Conservation (phyloP, 2,329 filamentous ascomycete species). For the Sporothrix brunneoviolacea region DNA sequence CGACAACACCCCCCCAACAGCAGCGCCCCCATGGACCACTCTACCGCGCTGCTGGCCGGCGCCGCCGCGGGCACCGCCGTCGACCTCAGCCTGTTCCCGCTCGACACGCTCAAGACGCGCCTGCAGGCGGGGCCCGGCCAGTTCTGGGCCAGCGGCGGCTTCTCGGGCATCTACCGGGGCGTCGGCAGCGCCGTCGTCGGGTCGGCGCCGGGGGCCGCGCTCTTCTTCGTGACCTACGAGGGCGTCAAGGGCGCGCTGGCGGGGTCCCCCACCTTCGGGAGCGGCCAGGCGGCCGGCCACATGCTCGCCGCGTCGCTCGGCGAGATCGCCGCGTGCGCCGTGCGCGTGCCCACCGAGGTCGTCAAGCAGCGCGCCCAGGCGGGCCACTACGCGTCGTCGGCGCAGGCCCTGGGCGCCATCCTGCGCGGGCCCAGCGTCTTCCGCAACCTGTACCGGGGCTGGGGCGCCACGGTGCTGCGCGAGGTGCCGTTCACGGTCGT, state of each 20-base stretch:
- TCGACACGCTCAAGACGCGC: constrained; percentile 97
- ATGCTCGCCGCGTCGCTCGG: constrained; percentile 82
- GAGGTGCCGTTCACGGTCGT: constrained; percentile 97
- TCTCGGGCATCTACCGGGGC: constrained; percentile 87
- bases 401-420: constrained; percentile 64
- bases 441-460: constrained; percentile 84
- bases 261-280: constrained; percentile 22
- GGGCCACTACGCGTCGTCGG: constrained; percentile 65
- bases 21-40: constrained; percentile 38
- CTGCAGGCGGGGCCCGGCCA: constrained; percentile 66
- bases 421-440: constrained; percentile 57
- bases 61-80: constrained; percentile 91
- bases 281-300: constrained; percentile 44
- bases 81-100: constrained; percentile 91
- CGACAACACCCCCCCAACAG: too few species aligned
- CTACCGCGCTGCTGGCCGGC: constrained; percentile 66
- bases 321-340: constrained; percentile 85
- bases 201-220: constrained; percentile 85
- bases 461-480: constrained; percentile 84
- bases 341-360: constrained; percentile 92
- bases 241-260: constrained; percentile 54
- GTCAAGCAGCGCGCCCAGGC: constrained; percentile 96
- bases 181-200: constrained; percentile 85
- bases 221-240: constrained; percentile 97
- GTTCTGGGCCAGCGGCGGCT: constrained; percentile 78